Evolutionary conservation across 352 stramenopile genomes (phyloP).

Genomic region (Phytophthora constricta): DNA sequence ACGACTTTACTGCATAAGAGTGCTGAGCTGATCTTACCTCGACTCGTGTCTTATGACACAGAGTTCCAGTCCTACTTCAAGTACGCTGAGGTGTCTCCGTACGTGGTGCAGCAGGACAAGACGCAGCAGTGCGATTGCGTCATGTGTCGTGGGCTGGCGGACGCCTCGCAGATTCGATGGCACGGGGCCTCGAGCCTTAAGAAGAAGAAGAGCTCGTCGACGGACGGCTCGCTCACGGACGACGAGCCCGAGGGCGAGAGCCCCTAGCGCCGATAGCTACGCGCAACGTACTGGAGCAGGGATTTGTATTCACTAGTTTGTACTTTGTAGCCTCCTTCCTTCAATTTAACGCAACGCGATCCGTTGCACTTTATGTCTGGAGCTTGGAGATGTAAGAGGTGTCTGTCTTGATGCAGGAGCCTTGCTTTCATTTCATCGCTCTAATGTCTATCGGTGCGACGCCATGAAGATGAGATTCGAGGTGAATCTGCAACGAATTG

Average conservation of each 20-base stretch:
- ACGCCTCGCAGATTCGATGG: slow-evolving; percentile 25
- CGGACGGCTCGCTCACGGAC: slow-evolving; percentile 36
- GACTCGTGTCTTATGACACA: slow-evolving; percentile 8
- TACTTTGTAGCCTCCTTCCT: slow-evolving; percentile 16
- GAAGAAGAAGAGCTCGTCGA: slow-evolving; percentile 25
- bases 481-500: slow-evolving; percentile 4
- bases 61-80: slow-evolving; percentile 73
- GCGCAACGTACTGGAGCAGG: slow-evolving; percentile 1
- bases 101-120: slow-evolving; percentile 69
- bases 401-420: neutral
- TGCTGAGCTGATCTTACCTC: neutral
- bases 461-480: slow-evolving; percentile 12
- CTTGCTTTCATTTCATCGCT: no score
- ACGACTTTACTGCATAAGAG: no score
- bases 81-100: slow-evolving; percentile 71
- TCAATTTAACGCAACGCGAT: slow-evolving; percentile 19
- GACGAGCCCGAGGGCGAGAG: slow-evolving; percentile 40
- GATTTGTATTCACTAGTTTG: slow-evolving; percentile 32
- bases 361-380: slow-evolving; percentile 3
- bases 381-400: neutral
- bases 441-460: no score
- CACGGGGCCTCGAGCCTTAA: no score
- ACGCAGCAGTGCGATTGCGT: slow-evolving; percentile 57
- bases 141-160: slow-evolving; percentile 60
- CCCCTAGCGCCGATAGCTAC: slow-evolving; percentile 9